Conservation (phyloP, 2,329 filamentous ascomycete species). For the Scorias spongiosa region DNA sequence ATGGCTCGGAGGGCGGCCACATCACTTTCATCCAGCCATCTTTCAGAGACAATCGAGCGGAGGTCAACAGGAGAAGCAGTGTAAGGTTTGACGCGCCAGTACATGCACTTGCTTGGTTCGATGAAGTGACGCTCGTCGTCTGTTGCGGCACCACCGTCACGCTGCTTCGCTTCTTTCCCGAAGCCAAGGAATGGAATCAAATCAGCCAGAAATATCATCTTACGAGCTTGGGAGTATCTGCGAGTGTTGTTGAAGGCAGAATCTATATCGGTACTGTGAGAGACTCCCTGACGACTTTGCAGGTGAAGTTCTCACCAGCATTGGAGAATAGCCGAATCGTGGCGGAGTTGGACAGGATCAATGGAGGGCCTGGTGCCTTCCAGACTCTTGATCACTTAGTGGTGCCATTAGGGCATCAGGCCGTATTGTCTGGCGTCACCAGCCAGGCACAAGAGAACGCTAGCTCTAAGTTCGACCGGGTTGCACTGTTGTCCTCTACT, state of each 20-base stretch:
- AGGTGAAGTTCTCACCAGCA: constrained; percentile 17
- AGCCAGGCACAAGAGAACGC: not conserved
- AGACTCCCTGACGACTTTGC: constrained; percentile 38
- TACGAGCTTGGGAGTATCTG: constrained; percentile 28
- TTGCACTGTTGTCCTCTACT: constrained; percentile 7
- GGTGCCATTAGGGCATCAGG: not conserved
- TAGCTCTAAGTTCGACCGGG: constrained; percentile 2
- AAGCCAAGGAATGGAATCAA: constrained; percentile 14
- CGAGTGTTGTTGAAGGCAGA: constrained; percentile 31
- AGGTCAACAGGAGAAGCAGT: constrained; percentile 31
- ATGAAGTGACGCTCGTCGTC: constrained; percentile 40
- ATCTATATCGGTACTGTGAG: constrained; percentile 40
- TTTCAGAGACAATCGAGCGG: constrained; percentile 30
- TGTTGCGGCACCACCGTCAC: constrained; percentile 28
- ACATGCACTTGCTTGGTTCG: constrained; percentile 40
- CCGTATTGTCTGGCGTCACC: not conserved
- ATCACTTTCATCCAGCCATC: constrained; percentile 25
- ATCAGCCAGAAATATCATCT: constrained; percentile 18
- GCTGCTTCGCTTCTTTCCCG: constrained; percentile 23
- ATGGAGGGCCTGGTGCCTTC: not conserved
- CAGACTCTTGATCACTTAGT: constrained; percentile 10
- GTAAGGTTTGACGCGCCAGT: constrained; percentile 35
- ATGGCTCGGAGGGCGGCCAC: constrained; percentile 26
- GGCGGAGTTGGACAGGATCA: not conserved
- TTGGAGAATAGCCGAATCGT: constrained; percentile 10